Conservation (phyloP, 345 rosid species). For the Odontarrhena argentea region DNA sequence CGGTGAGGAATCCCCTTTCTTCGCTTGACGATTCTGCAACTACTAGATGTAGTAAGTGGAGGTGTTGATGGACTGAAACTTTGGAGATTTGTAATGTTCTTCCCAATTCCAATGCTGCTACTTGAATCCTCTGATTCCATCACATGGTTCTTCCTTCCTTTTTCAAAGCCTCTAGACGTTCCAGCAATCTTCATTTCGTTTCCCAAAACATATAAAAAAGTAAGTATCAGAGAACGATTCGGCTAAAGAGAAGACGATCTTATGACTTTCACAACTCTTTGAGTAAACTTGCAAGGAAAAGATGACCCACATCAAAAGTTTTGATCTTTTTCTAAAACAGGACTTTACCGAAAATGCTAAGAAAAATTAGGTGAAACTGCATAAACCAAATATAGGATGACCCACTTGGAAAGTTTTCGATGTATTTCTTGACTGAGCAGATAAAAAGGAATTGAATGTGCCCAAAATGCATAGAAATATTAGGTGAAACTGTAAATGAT, state of each 20-base stretch:
- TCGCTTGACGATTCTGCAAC: slow-evolving; percentile 63
- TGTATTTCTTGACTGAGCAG: background rate
- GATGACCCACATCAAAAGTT: slow-evolving; percentile 7
- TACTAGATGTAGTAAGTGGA: slow-evolving; percentile 75
- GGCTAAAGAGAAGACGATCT: too few species aligned
- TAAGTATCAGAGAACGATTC: slow-evolving; percentile 15
- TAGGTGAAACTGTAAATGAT: slow-evolving; percentile 23
- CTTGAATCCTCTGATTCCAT: slow-evolving; percentile 79
- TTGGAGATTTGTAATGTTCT: slow-evolving; percentile 44
- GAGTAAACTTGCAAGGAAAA: background rate
- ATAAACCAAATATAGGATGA: slow-evolving; percentile 15
- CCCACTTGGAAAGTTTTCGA: slow-evolving; percentile 29
- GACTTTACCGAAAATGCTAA: slow-evolving; percentile 11
- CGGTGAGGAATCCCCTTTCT: slow-evolving; percentile 98
- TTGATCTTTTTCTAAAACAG: background rate
- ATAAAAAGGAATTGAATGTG: slow-evolving; percentile 15
- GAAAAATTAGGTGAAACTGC: slow-evolving; percentile 23
- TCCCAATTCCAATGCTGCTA: slow-evolving; percentile 62
- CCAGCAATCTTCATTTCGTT: slow-evolving; percentile 64
- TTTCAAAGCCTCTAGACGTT: slow-evolving; percentile 58
- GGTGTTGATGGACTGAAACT: slow-evolving; percentile 89
- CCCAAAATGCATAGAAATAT: slow-evolving; percentile 22
- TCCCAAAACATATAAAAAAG: slow-evolving; percentile 12
- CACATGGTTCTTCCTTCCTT: slow-evolving; percentile 53
- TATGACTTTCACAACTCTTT: background rate